Evolutionary conservation across 306 rosid species (phyloP), one percentile per base, ranked within the genome.

Genomic region (Coriaria nepalensis): DNA sequence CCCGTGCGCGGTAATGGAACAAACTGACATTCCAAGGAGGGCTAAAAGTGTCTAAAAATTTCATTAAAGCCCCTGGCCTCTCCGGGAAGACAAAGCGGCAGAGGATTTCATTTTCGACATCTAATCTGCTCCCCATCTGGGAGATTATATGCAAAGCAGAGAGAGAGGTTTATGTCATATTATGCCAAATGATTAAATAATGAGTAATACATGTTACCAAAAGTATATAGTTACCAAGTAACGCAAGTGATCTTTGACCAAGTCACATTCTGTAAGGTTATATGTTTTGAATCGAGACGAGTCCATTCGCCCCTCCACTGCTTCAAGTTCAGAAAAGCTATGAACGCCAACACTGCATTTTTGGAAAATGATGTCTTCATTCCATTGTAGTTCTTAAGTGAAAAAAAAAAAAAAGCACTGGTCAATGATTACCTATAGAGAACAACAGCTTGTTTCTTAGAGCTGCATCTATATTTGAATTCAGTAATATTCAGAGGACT

Each of bases 11-110:
- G 39, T 90, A 85, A 59, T 85, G 94, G 73, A 90, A 85, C 68
- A 82, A 64, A 69, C 76, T 77, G 54, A 90, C 85, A 73, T 90
- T 82, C 98, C 98, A 90, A 43, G 87, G 87, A 4, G 96, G 98
- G 68, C 96, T 82, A 55, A 92, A 75, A 37, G 79, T 48, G 32
- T 85, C 94, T 63, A 92, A 82, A 63, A 92, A 92, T 61, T 82
- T 82, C 87, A 77, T 57, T 56, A 85, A 63, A 40, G 96, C 76
- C 58, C 98, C 98, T 0, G 98, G 94, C 64, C 94, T 85, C 69
- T 92, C 98, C 5, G 98, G 98, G 51, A 92, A 77, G 58, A 76
- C 57, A 47, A 92, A 92, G 43, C 83, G 80, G 56, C 98, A 85
- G 62, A 92, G 86, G 61, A 85, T 73, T 68, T 90, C 94, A 6